Conservation (phyloP, 768 basidiomycete species). For the Amanita subjunquillea region DNA sequence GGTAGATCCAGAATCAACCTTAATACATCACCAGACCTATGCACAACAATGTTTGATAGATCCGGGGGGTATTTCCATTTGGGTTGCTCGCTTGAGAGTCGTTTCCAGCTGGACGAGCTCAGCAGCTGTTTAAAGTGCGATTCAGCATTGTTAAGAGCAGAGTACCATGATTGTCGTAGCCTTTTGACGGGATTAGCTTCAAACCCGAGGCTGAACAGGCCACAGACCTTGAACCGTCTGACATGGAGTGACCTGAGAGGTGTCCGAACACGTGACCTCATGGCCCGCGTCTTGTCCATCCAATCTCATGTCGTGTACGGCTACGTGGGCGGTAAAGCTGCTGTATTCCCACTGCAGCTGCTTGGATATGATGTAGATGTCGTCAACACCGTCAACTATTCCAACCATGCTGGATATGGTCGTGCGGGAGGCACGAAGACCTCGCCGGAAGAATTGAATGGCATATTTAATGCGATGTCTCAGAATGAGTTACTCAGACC, state of each 20-base stretch:
- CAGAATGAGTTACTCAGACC: slow-evolving; percentile 66
- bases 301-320: slow-evolving; percentile 93
- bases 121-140: slow-evolving; percentile 70
- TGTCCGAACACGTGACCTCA: neutral
- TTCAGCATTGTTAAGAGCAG: slow-evolving; percentile 66
- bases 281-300: slow-evolving; percentile 69
- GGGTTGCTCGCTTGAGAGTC: slow-evolving; percentile 44
- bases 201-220: neutral
- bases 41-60: slow-evolving; percentile 64
- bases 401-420: slow-evolving; percentile 90
- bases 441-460: slow-evolving; percentile 62
- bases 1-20: slow-evolving; percentile 76
- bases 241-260: neutral
- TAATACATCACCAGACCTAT: slow-evolving; percentile 77
- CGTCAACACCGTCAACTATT: slow-evolving; percentile 89
- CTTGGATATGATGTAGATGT: slow-evolving; percentile 95
- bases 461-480: slow-evolving; percentile 67
- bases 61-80: slow-evolving; percentile 68
- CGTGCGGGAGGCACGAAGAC: slow-evolving; percentile 73
- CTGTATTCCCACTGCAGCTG: slow-evolving; percentile 68
- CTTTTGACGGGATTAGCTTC: slow-evolving; percentile 23
- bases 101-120: slow-evolving; percentile 72
- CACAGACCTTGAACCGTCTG: slow-evolving; percentile 6
- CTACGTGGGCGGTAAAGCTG: slow-evolving; percentile 84
- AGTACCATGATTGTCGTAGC: slow-evolving; percentile 75